These are phyloP conservation scores for Trichoderma sp. DNA, from an alignment of 2,329 filamentous ascomycete genomes.

Conservation along the genomic window DNA sequence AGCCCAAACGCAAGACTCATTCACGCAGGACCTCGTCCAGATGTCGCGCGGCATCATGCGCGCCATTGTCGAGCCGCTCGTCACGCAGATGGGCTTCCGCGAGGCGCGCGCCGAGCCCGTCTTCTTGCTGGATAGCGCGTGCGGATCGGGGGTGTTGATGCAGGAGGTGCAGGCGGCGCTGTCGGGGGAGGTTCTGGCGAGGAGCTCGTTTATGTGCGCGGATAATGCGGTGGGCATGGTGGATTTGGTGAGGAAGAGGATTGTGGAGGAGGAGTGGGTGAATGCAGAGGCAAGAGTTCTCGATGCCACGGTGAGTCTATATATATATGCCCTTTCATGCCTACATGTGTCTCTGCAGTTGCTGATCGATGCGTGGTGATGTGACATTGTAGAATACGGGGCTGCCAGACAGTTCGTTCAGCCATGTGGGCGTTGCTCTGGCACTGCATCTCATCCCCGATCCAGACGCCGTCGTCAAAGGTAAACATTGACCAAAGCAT, in stretches of 20 bases:
- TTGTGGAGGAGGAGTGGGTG: conserved; percentile 48
- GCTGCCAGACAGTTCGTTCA: conserved; percentile 45
- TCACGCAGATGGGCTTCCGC: conserved; percentile 36
- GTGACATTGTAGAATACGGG: conserved; percentile 42
- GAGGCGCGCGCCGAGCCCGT: conserved; percentile 37
- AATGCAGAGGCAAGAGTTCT: conserved; percentile 48
- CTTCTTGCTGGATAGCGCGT: conserved; percentile 55
- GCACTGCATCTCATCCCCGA: conserved; percentile 52
- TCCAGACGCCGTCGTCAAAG: conserved; percentile 40
- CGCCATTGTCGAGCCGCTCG: conserved; percentile 31
- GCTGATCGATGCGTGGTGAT: not conserved
- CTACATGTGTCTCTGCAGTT: too few relatives aligned
- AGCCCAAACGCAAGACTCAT: conserved; percentile 9
- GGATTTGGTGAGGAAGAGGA: conserved; percentile 44
- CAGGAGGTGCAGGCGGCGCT: conserved; percentile 48
- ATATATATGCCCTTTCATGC: too few relatives aligned
- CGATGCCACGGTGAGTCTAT: conserved; percentile 49
- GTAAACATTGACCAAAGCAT: conserved; percentile 29
- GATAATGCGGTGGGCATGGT: conserved; percentile 52
- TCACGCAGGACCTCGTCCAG: conserved; percentile 22
- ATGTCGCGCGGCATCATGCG: conserved; percentile 31
- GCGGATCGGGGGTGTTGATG: conserved; percentile 54
- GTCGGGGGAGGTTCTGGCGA: conserved; percentile 41
- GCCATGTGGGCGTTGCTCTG: conserved; percentile 51
- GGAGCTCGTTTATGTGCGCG: conserved; percentile 53